Evolutionary conservation across 2,329 filamentous ascomycete species (phyloP).

Genomic region (Dactylellina haptotyla): DNA sequence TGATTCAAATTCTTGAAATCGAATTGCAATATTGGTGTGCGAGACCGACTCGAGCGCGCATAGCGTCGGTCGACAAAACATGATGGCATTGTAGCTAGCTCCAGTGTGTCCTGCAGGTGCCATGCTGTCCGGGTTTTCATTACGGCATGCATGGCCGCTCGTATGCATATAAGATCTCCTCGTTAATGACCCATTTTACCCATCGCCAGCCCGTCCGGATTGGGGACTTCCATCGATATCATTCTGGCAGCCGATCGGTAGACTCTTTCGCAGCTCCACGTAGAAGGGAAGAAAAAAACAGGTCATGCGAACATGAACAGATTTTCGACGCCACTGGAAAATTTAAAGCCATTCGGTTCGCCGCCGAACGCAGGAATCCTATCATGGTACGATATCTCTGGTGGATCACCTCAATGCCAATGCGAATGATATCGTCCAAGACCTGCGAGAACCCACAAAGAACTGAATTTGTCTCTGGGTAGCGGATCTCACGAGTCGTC

Average conservation of each 20-base stretch:
- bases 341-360: slow-evolving; percentile 29
- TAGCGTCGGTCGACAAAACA: background rate
- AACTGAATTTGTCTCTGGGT: too few relatives aligned
- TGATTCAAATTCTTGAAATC: background rate
- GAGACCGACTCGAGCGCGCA: background rate
- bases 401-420: background rate
- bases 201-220: slow-evolving; percentile 13
- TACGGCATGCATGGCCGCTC: slow-evolving; percentile 27
- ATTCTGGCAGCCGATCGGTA: slow-evolving; percentile 29
- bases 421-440: slow-evolving; percentile 47
- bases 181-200: slow-evolving; percentile 37
- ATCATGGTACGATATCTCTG: slow-evolving; percentile 1
- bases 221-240: background rate
- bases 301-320: slow-evolving; percentile 34
- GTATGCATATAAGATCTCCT: slow-evolving; percentile 44
- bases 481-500: too few relatives aligned
- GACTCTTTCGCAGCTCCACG: background rate
- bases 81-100: too few relatives aligned
- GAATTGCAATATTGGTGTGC: background rate
- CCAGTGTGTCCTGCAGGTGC: slow-evolving; percentile 33
- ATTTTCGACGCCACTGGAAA: slow-evolving; percentile 3
- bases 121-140: slow-evolving; percentile 28
- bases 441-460: too few relatives aligned
- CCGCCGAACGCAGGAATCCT: slow-evolving; percentile 44
- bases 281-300: background rate